Percentiles rank a stretch among this genome's conserved stretches.
These are phyloP conservation scores for Lachnellula occidentalis DNA, from an alignment of 2,329 filamentous ascomycete species.

Conservation along the genomic window DNA sequence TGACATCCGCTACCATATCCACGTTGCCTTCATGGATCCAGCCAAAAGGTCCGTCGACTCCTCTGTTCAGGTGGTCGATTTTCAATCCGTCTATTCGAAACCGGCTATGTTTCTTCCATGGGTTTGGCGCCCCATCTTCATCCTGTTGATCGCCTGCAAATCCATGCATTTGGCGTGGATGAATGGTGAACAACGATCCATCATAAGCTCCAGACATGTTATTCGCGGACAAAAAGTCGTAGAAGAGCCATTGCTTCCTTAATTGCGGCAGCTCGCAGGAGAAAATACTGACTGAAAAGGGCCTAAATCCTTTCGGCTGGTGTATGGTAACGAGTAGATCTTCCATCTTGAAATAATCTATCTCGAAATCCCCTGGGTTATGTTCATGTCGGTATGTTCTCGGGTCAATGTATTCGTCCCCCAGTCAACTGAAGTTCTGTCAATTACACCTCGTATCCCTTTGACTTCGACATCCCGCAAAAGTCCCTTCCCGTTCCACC, in stretches of 20 bases:
- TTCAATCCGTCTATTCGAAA: slow-evolving; percentile 88
- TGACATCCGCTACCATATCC: slow-evolving; percentile 91
- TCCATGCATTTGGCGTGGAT: slow-evolving; percentile 84
- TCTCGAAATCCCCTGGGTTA: slow-evolving; percentile 89
- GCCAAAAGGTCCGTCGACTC: slow-evolving; percentile 87
- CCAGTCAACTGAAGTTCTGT: slow-evolving; percentile 79
- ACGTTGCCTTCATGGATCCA: slow-evolving; percentile 98
- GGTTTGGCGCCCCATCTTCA: slow-evolving; percentile 53
- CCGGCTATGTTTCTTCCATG: slow-evolving; percentile 94
- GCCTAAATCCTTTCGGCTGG: slow-evolving; percentile 85
- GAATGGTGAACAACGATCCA: slow-evolving; percentile 93
- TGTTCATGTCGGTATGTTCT: slow-evolving; percentile 84
- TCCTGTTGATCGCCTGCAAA: slow-evolving; percentile 59
- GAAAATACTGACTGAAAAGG: slow-evolving; percentile 92
- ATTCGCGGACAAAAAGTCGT: slow-evolving; percentile 91
- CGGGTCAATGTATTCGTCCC: slow-evolving; percentile 66
- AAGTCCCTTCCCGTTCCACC: slow-evolving; percentile 95
- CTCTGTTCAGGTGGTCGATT: slow-evolving; percentile 92
- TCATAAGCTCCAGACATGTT: slow-evolving; percentile 96
- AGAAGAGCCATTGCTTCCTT: slow-evolving; percentile 95
- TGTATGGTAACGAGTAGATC: slow-evolving; percentile 88
- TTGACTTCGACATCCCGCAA: slow-evolving; percentile 90
- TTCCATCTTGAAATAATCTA: slow-evolving; percentile 93
- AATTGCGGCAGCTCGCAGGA: slow-evolving; percentile 90
- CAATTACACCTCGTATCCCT: slow-evolving; percentile 86